Conservation (phyloP, 768 basidiomycete genomes). For the Tulasnella sp. region DNA sequence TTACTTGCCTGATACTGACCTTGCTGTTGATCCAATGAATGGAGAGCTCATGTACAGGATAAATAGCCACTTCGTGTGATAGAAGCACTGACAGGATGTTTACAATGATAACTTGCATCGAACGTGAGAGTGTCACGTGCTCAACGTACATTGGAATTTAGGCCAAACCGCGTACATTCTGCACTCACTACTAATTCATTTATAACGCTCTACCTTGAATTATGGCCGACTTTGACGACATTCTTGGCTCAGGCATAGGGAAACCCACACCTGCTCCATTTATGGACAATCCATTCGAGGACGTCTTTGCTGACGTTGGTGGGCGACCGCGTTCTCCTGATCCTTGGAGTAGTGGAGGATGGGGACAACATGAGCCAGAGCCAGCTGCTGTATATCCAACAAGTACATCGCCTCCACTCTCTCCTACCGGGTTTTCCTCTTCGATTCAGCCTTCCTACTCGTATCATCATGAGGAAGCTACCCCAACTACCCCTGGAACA, state of each 20-base stretch:
- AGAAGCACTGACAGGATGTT: too few species aligned
- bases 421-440: not conserved
- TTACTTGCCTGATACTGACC: too few species aligned
- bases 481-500: not conserved
- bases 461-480: not conserved
- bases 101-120: too few species aligned
- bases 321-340: conserved; percentile 18
- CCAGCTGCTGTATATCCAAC: not conserved
- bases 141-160: too few species aligned
- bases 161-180: too few species aligned
- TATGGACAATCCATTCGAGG: conserved; percentile 16
- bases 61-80: too few species aligned
- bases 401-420: not conserved
- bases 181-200: too few species aligned
- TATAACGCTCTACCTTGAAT: too few species aligned
- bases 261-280: not conserved
- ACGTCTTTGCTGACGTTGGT: conserved; percentile 16
- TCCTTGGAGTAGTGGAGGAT: conserved; percentile 16
- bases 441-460: not conserved
- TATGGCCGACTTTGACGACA: too few species aligned
- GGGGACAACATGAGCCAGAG: conserved; percentile 19
- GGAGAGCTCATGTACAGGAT: too few species aligned
- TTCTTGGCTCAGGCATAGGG: not conserved
- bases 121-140: too few species aligned
- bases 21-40: too few species aligned